These are phyloP conservation scores for Phoenix roebelenii DNA, from an alignment of 176 grass and related monocot species.

Conservation along the genomic window DNA sequence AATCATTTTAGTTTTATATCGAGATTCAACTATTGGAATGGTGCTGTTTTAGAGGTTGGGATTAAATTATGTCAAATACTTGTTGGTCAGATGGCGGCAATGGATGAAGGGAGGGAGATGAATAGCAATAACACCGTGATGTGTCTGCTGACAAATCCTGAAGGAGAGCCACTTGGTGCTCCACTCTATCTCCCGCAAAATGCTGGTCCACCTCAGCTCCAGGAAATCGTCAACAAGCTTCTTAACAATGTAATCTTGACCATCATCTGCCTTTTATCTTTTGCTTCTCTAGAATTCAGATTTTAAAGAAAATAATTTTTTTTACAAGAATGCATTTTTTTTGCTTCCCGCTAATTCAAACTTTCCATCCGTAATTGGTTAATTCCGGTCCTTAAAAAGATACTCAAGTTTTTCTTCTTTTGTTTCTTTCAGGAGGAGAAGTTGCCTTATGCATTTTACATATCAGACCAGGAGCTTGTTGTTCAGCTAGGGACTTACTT, in stretches of 20 bases:
- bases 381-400: too few relatives aligned
- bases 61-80: too few relatives aligned
- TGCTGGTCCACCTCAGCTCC: conserved; percentile 64
- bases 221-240: conserved; percentile 91
- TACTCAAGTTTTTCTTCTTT: too few relatives aligned
- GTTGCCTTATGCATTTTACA: conserved; percentile 80
- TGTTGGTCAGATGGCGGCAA: conserved; percentile 21
- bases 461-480: conserved; percentile 75
- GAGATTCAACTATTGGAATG: too few relatives aligned
- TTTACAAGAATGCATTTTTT: neutral
- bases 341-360: neutral
- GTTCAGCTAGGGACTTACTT: conserved; percentile 65
- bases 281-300: too few relatives aligned
- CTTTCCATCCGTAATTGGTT: too few relatives aligned
- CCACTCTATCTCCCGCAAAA: conserved; percentile 80
- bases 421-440: conserved; percentile 55
- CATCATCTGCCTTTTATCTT: neutral
- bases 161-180: conserved; percentile 61
- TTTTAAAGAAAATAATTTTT: neutral
- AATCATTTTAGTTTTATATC: too few relatives aligned
- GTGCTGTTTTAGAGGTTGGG: too few relatives aligned
- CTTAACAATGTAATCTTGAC: conserved; percentile 48
- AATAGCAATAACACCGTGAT: conserved; percentile 38
- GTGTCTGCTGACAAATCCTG: conserved; percentile 66
- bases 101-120: conserved; percentile 13